phyloP scores from a whole-genome alignment of 495 filamentous ascomycete genomes.

The Amphirosellinia nigrospora region DNA sequence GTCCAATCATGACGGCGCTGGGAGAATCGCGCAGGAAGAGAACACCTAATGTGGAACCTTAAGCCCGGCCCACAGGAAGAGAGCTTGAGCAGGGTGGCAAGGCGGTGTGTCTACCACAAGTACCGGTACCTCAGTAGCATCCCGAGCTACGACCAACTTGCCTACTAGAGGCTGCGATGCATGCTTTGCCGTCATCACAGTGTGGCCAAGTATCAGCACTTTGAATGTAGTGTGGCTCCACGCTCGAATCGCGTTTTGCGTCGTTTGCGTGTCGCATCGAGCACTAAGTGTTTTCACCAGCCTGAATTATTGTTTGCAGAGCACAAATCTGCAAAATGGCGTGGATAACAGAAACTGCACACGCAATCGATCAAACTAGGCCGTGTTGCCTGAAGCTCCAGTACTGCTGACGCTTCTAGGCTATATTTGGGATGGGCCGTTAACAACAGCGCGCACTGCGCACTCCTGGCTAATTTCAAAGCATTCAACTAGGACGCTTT shows the following conservation, averaged over 20 bases:
- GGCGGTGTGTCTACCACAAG: constrained; percentile 23
- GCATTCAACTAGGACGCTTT: neutral
- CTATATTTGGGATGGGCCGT: constrained; percentile 7
- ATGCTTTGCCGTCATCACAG: neutral
- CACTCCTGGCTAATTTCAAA: constrained; percentile 14
- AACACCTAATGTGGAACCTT: constrained; percentile 53
- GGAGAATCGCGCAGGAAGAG: constrained; percentile 37
- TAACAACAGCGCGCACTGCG: constrained; percentile 11
- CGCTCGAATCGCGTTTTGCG: constrained; percentile 15
- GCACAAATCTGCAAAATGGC: neutral
- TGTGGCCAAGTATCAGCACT: constrained; percentile 17
- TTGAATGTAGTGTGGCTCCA: constrained; percentile 12
- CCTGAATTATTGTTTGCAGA: neutral
- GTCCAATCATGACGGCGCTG: constrained; percentile 50
- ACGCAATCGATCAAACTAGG: neutral
- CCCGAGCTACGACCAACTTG: neutral
- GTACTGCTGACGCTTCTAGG: constrained; percentile 11
- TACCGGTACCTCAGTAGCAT: constrained; percentile 14
- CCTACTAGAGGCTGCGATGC: neutral
- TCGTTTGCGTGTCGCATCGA: constrained; percentile 1
- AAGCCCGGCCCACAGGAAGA: constrained; percentile 41
- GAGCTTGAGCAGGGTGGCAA: neutral
- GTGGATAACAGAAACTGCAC: too few relatives aligned
- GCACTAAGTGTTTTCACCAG: constrained; percentile 8
- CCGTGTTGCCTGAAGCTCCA: neutral